Evolutionary conservation across 768 basidiomycete genomes (phyloP), one percentile per base, ranked within the genome.

Genomic region (Asterophora lycoperdoides): DNA sequence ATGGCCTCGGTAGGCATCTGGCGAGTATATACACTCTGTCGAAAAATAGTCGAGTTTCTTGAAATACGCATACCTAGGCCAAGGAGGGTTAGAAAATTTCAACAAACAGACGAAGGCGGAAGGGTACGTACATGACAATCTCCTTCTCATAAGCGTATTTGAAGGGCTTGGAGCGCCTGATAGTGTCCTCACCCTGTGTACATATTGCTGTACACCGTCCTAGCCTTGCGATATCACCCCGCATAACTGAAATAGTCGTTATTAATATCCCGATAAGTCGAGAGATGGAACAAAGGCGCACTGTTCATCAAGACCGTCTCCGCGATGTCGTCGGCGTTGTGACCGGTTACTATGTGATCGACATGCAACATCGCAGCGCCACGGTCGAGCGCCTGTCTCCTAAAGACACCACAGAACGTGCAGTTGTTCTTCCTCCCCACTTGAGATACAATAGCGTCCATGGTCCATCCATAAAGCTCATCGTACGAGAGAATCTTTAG

Each of bases 121-220:
- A n/a, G 36, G 20, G 4, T 33, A 67, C 80, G 54, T 56, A 92
- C 96, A 99, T 98, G 54, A 99, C 96, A 28, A 99, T 98, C 70
- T 99, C 96, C 69, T 99, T 99, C 72, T 99, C 96, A 60, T 98
- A 98, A 0, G 93, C 87, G 62, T 98, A 99, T 64, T 97, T 98
- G 78, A 99, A 98, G n/a, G 96, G 96, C 69, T 99, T 99, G 41
- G 90, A 93, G 48, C 96, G 80, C 65, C 84, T 91, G 64, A 98
- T 97, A 1, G 93, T 94, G 60, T 96, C 93, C 64, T 96, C 95
- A 34, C 93, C 93, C 64, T 93, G 84, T 0, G 96, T 99, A 50
- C 92, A 95, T 52, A 99, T 94, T 33, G 84, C 75, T 1, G 95
- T 98, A 67, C 96, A 98, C 44, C 96, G 78, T 3, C 91, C 90